A percentile compares a stretch with the other conserved stretches of the same genome.
Evolutionary conservation across 2,329 filamentous ascomycete genomes (phyloP).

Genomic region (Pestalotiopsis sp.): DNA sequence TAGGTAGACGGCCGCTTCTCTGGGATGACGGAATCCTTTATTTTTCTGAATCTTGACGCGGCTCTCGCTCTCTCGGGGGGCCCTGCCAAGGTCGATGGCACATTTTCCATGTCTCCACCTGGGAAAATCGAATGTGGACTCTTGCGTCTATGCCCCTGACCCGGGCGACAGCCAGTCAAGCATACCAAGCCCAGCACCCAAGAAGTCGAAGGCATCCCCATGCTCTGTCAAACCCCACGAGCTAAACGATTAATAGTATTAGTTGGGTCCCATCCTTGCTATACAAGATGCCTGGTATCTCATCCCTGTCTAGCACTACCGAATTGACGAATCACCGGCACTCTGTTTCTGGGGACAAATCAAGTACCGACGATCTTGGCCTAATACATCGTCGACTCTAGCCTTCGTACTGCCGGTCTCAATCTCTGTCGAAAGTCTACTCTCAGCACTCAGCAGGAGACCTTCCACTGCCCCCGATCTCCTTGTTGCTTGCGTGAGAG

Average conservation of each 20-base stretch:
- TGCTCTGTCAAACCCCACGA: background rate
- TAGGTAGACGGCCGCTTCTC: no score
- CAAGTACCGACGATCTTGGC: constrained; percentile 5
- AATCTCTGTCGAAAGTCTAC: background rate
- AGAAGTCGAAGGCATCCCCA: background rate
- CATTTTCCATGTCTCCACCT: background rate
- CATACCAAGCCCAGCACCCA: background rate
- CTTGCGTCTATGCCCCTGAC: background rate
- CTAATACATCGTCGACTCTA: background rate
- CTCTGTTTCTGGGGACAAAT: background rate
- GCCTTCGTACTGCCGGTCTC: background rate
- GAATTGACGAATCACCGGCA: background rate
- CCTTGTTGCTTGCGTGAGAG: background rate
- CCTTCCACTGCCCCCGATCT: background rate
- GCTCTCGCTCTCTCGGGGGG: background rate
- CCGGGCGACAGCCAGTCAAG: background rate
- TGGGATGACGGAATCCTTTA: background rate
- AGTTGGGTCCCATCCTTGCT: background rate
- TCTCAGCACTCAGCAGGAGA: background rate
- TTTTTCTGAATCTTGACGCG: background rate
- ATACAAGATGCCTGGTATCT: constrained; percentile 1
- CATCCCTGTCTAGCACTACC: background rate
- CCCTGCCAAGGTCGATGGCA: background rate
- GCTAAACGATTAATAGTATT: background rate
- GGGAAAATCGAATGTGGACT: background rate